Evolutionary conservation across 768 basidiomycete genomes (phyloP).

Genomic region (Mycena amicta): DNA sequence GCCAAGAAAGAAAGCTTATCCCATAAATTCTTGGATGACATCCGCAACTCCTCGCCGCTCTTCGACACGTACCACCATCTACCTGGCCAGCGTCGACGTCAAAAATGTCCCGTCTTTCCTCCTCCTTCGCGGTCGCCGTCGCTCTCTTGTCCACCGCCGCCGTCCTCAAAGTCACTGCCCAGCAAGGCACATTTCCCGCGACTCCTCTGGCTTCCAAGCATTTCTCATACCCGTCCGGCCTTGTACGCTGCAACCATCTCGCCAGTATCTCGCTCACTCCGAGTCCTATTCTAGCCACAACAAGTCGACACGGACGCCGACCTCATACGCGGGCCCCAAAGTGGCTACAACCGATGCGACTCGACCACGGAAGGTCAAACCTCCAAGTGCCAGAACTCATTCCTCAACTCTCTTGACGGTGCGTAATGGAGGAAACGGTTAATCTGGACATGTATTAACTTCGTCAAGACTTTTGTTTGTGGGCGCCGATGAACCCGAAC

Average conservation of each 20-base stretch:
- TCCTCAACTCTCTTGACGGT: constrained; percentile 57
- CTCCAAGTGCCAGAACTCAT: constrained; percentile 54
- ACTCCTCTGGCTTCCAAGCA: constrained; percentile 50
- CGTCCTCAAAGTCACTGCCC: constrained; percentile 32
- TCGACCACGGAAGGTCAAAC: constrained; percentile 55
- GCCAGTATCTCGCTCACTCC: background rate
- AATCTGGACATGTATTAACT: no score
- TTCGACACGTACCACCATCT: constrained; percentile 2
- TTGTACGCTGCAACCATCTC: constrained; percentile 41
- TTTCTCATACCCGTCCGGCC: constrained; percentile 44
- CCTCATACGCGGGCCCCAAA: constrained; percentile 54
- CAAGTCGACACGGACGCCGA: constrained; percentile 44
- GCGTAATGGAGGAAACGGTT: no score
- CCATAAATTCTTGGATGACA: background rate
- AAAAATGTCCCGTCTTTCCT: constrained; percentile 42
- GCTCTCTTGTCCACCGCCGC: constrained; percentile 28
- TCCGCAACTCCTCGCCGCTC: background rate
- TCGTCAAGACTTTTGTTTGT: constrained; percentile 70
- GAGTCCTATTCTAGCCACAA: constrained; percentile 41
- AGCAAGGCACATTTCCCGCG: constrained; percentile 40
- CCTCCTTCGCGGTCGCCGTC: constrained; percentile 34
- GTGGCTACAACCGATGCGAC: constrained; percentile 65
- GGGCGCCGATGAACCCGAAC: constrained; percentile 56
- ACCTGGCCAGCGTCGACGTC: background rate
- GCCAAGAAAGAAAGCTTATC: background rate